Percentiles rank a stretch among this genome's conserved stretches.
phyloP scores from a whole-genome alignment of 176 grass and related monocot genomes.

The Cenchrus fungigraminus region DNA sequence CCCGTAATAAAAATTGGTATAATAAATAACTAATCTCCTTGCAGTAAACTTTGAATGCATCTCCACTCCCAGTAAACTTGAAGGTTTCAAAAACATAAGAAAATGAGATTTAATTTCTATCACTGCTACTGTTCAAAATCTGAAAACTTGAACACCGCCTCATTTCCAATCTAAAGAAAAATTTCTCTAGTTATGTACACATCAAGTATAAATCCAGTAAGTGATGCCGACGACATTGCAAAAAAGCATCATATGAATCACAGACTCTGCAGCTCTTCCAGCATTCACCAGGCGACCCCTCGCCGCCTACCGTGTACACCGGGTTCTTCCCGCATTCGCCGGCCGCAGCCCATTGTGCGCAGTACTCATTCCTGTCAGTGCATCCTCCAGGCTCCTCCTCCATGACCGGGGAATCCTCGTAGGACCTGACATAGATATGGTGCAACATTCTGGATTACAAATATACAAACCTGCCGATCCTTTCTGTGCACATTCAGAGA shows the following conservation, averaged over 20 bases:
- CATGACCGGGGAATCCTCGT: not conserved
- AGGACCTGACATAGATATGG: slow-evolving; percentile 31
- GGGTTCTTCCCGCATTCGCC: slow-evolving; percentile 42
- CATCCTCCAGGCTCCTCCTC: not conserved
- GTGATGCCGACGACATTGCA: not conserved
- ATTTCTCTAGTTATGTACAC: slow-evolving; percentile 18
- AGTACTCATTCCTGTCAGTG: slow-evolving; percentile 26
- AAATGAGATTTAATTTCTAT: not conserved
- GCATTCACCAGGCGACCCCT: slow-evolving; percentile 45
- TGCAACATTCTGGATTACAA: not conserved
- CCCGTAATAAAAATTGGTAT: no score
- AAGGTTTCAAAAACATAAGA: not conserved
- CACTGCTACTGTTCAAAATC: slow-evolving; percentile 17
- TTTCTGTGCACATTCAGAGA: slow-evolving; percentile 28
- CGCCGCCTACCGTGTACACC: slow-evolving; percentile 43
- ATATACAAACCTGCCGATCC: slow-evolving; percentile 43
- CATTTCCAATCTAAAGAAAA: not conserved
- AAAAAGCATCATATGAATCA: not conserved
- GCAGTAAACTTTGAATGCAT: slow-evolving; percentile 10
- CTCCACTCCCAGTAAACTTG: not conserved
- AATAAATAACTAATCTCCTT: not conserved
- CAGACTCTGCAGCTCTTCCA: slow-evolving; percentile 51
- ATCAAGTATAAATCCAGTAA: not conserved
- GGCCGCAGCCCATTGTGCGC: slow-evolving; percentile 32
- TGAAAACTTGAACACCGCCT: not conserved